A percentile compares a stretch with the other conserved stretches of the same genome.
Evolutionary conservation across 495 filamentous ascomycete species (phyloP).

Genomic region (Talaromyces trachyspermus): DNA sequence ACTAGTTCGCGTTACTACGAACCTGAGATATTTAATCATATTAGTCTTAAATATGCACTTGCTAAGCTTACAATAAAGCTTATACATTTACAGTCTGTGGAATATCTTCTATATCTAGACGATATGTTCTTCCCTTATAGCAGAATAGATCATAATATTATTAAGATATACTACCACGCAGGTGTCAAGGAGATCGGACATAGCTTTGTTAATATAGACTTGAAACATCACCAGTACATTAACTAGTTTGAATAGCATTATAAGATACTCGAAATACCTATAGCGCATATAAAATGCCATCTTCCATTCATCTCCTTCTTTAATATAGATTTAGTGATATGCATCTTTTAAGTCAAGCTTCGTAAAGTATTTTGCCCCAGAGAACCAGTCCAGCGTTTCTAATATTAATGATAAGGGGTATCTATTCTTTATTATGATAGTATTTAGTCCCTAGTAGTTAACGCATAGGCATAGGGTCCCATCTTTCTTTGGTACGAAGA

Average conservation of each 20-base stretch:
- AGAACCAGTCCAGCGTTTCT: constrained; percentile 7
- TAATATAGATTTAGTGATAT: constrained; percentile 4
- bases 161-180: constrained; percentile 25
- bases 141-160: constrained; percentile 27
- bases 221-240: background rate
- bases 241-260: background rate
- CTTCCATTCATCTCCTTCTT: background rate
- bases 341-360: constrained; percentile 15
- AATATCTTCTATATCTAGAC: constrained; percentile 15
- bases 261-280: constrained; percentile 2
- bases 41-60: constrained; percentile 23
- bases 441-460: constrained; percentile 38
- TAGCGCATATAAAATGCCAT: background rate
- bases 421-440: constrained; percentile 31
- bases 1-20: constrained; percentile 14
- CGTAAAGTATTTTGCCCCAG: background rate
- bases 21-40: constrained; percentile 16
- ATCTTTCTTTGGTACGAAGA: constrained; percentile 29
- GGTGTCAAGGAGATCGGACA: constrained; percentile 10
- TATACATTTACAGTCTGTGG: constrained; percentile 6
- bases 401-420: constrained; percentile 8
- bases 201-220: background rate
- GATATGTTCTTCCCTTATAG: constrained; percentile 18
- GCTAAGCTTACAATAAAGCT: constrained; percentile 11
- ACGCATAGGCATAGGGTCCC: constrained; percentile 34